Base-by-base conservation (phyloP, 768 basidiomycete species). In the Gymnopilus junonius region DNA sequence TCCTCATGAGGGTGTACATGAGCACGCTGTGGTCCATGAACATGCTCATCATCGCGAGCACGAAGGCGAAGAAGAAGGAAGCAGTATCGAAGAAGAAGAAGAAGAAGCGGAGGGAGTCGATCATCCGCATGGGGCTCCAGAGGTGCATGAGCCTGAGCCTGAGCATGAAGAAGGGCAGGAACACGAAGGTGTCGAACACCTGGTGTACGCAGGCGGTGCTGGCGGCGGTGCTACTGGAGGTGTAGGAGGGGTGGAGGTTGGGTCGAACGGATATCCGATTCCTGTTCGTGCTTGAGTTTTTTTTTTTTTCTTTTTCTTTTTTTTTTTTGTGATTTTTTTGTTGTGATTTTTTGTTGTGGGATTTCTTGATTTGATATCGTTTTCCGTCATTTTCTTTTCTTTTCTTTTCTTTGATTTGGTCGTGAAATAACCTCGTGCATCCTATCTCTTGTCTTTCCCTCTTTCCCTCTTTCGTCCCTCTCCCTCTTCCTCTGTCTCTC, bases 191-290 rank as follows among this genome's bases (percentile, higher is more conserved):
- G 34, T 7, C 12, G 34, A 12, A 23, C 88, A 87, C 0, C 91
- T 91, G 31, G 85, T 85, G 43, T 90, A 94, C 73, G 75, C 84
- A 46, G 78, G 80, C 5, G 76, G 74, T 37, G 80, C 6, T 17
- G 34, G 32, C 39, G 25, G 31, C 77, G 71, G 34, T 71, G 8
- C 35, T 51, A 20, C 17, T 17, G 40, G 40, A 42, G 48, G 50
- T 10, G n/a, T n/a, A n/a, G 40, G 60, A 7, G 57, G 54, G 4
- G 55, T 82, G 45, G 83, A 84, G 70, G 79, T 69, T 54, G 80
- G 77, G 2, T 74, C 72, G 55, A 86, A 88, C 71, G 90, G 89
- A 43, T 91, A 88, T 70, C 74, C 82, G 65, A 91, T 92, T 69
- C 74, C 82, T 65, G 91, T 92, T 69, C 75, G 88, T 82, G 17